Conservation (phyloP, 176 grass and related monocot species). For the Triticum dicoccoides region DNA sequence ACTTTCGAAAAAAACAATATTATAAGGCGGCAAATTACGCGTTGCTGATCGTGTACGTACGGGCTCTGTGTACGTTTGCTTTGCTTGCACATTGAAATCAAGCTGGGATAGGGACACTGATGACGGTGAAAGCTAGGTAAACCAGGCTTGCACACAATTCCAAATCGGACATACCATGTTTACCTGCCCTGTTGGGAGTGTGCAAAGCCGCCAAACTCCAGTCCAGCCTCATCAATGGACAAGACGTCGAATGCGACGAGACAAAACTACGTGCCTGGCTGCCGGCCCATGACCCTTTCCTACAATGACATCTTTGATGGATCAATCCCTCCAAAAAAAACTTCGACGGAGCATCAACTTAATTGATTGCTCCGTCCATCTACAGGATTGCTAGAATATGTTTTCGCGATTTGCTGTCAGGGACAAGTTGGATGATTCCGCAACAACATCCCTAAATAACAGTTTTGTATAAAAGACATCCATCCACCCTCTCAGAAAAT, state of each 20-base stretch:
- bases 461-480: no score
- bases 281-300: neutral
- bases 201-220: neutral
- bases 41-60: neutral
- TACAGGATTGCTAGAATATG: neutral
- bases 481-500: no score
- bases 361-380: neutral
- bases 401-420: no score
- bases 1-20: no score
- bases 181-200: constrained; percentile 1
- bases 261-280: neutral
- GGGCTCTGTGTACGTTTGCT: neutral
- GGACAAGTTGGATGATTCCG: no score
- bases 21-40: neutral
- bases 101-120: neutral
- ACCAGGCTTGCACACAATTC: neutral
- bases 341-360: neutral
- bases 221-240: neutral
- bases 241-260: neutral
- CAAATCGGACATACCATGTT: neutral
- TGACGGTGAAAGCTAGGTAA: neutral
- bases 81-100: neutral
- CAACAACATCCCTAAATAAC: no score
- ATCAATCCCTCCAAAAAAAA: neutral
- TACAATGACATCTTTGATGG: neutral